phyloP scores from a whole-genome alignment of 2,329 filamentous ascomycete species.

The Cercospora zeae-maydis region DNA sequence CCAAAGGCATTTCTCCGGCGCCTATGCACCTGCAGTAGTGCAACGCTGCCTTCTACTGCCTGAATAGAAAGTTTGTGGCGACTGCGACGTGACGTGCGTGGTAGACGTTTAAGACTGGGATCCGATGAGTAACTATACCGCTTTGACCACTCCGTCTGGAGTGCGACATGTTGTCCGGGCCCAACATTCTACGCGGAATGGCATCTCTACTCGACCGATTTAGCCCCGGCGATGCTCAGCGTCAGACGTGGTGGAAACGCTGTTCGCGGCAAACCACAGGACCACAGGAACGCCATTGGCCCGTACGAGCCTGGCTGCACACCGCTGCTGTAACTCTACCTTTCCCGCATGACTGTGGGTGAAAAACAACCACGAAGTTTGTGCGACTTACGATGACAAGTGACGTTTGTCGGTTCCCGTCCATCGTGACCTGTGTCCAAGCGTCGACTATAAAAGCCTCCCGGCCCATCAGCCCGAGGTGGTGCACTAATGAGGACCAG shows the following conservation, averaged over 20 bases:
- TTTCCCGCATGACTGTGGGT: neutral
- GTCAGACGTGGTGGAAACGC: neutral
- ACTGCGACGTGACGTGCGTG: conserved; percentile 14
- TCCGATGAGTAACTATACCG: conserved; percentile 1
- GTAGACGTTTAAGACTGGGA: neutral
- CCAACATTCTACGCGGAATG: neutral
- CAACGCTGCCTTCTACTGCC: neutral
- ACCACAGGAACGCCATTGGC: neutral
- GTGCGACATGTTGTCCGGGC: neutral
- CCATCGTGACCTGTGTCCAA: conserved; percentile 8
- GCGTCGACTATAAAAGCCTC: conserved; percentile 11
- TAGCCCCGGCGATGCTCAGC: neutral
- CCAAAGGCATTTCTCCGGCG: neutral
- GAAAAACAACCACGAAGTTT: conserved; percentile 1
- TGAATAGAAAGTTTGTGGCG: neutral
- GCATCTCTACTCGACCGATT: neutral
- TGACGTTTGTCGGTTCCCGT: conserved; percentile 1
- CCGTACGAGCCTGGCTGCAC: conserved; percentile 1
- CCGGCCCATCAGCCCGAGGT: conserved; percentile 6
- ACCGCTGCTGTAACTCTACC: conserved; percentile 2
- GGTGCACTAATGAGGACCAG: neutral
- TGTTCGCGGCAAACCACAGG: neutral
- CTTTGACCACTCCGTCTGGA: neutral
- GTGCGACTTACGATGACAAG: neutral
- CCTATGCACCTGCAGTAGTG: conserved; percentile 1